Evolutionary conservation across 202 grass and related monocot genomes (phyloP), one percentile per base, ranked within the genome.

Genomic region (Sporobolus alterniflorus): DNA sequence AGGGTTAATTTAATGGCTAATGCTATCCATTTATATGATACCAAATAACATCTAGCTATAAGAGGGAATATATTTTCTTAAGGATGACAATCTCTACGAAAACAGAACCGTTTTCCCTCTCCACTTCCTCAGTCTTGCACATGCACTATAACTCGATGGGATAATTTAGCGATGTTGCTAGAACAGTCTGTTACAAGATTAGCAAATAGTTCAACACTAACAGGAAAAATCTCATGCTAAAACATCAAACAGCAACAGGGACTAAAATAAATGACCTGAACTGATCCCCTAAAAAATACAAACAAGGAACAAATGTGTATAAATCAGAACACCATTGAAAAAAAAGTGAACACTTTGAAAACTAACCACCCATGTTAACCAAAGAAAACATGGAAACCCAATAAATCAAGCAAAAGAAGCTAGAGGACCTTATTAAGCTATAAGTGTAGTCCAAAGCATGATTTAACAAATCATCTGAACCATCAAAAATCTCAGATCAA

Each of bases 191-290:
- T 59, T 31, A 52, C 9, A 3, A 1, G 54, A 25, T 33, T 20
- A 42, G 44, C 33, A 26, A 46, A 54, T 6, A 50, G 32, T 25
- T 64, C 51, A 55, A 76, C 28, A 20, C 44, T 80, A 69, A 17
- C 39, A 79, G 9, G 24, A 79, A 48, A 62, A 21, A 32, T 12
- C 44, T 42, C 8, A 73, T 22, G 29, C 16, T 55, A 29, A 59
- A 77, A 81, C 22, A 87, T 9, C 22, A 67, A 5, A 81, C 29
- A 67, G 18, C 18, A 54, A 24, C 3, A 20, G 71, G 18, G 50
- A 69, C 31, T 9, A 64, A 50, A 57, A 42, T 24, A 33, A 77
- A 78, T 63, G 36, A 69, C 12, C n/a, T 7, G 67, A 76, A 54
- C 21, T 25, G 18, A 9, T 9, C 6, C 44, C 12, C 36, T 39